Base-by-base conservation (phyloP, 139 green algal genomes). In the Mesotaenium endlicherianum region DNA sequence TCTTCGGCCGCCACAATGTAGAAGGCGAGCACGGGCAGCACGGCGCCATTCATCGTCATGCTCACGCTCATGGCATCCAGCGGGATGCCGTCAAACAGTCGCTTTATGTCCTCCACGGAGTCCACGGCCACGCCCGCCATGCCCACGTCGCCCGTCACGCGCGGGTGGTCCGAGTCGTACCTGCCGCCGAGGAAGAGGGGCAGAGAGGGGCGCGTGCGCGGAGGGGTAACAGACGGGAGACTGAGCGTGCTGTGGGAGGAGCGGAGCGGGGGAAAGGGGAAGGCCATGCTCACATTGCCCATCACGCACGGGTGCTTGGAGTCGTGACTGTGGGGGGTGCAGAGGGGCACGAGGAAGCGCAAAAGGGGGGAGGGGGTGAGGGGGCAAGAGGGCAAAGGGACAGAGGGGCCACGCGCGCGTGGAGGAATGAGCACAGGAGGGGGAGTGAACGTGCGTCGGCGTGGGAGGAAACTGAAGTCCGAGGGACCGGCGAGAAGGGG, bases 31-130 rank as follows among this genome's bases (percentile, higher is more conserved):
- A 94, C 58, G 1, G 92, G 91, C 50, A 94, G 83, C 55, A 94
- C 91, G 30, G 92, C 92, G 0, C 92, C 92, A 55, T 94, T 94
- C 92, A 94, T 94, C 31, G 92, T 94, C 92, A 94, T 94, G 67
- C 38, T 84, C 3, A 94, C 92, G 41, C 76, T 90, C 87, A 94
- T 92, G 17, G 85, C 69, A 70, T 94, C 92, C 36, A 94, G 70
- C 0, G 92, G 92, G 69, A 94, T 94, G 59, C 90, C 86, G 6
- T 90, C 82, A 75, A 94, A 94, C 75, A 94, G 87, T 20, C 91
- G 39, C 86, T 92, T 92, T 90, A 94, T 93, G 76, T 94, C 92
- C 53, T 94, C 92, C 11, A 94, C 92, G 1, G 64, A 86, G 72
- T 94, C 92, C 4, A 94, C 75, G 0, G 92, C 91, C 79, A 94